Conservation (phyloP, 2,329 filamentous ascomycete species). For the Diplodia scrobiculata region DNA sequence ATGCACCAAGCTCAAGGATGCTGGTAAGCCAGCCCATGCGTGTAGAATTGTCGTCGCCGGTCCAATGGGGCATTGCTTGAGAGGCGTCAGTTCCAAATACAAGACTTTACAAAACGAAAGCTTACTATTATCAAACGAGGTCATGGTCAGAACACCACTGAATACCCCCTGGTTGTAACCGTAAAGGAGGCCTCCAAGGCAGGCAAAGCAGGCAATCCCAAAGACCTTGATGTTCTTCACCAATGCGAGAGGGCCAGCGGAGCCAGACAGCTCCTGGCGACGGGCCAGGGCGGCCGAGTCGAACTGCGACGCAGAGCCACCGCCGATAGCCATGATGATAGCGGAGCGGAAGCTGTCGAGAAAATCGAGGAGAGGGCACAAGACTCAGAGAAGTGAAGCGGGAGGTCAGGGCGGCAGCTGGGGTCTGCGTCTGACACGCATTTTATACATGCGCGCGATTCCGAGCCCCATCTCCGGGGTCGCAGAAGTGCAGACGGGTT, state of each 20-base stretch:
- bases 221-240: constrained; percentile 58
- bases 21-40: constrained; percentile 56
- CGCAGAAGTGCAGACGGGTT: constrained; percentile 4
- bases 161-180: constrained; percentile 79
- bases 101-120: too few relatives aligned
- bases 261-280: constrained; percentile 45
- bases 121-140: constrained; percentile 49
- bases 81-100: background rate
- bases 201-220: constrained; percentile 58
- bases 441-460: constrained; percentile 14
- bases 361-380: background rate
- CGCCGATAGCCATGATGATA: constrained; percentile 44
- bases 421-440: constrained; percentile 11
- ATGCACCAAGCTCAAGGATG: constrained; percentile 75
- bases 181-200: constrained; percentile 58
- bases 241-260: constrained; percentile 53
- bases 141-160: constrained; percentile 64
- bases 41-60: constrained; percentile 34
- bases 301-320: constrained; percentile 41
- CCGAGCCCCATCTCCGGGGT: constrained; percentile 7
- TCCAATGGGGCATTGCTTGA: constrained; percentile 27
- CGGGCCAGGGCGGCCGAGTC: constrained; percentile 48
- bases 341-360: background rate
- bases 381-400: background rate
- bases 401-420: constrained; percentile 5